phyloP scores from a whole-genome alignment of 176 grass and related monocot genomes.

The Cocos nucifera region DNA sequence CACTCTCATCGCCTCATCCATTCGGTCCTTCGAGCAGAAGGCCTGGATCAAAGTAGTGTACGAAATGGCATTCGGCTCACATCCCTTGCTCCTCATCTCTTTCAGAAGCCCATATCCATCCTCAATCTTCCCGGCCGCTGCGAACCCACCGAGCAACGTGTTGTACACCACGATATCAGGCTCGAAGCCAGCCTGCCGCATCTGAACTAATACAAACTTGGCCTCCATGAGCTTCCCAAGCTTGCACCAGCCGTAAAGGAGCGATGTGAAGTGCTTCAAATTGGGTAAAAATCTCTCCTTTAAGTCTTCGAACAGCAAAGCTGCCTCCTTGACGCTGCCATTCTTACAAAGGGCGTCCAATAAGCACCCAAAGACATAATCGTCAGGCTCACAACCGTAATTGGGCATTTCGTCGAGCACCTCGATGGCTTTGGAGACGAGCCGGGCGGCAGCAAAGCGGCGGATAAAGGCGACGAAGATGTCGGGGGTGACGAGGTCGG shows the following conservation, averaged over 20 bases:
- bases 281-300: slow-evolving; percentile 36
- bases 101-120: slow-evolving; percentile 58
- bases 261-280: slow-evolving; percentile 71
- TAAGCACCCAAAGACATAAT: slow-evolving; percentile 33
- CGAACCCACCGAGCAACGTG: slow-evolving; percentile 74
- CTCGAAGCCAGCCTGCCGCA: slow-evolving; percentile 50
- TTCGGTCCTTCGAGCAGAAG: slow-evolving; percentile 50
- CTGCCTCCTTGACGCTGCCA: slow-evolving; percentile 51
- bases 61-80: slow-evolving; percentile 66
- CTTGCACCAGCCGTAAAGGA: slow-evolving; percentile 93
- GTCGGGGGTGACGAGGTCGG: slow-evolving; percentile 38
- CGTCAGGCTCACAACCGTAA: slow-evolving; percentile 12
- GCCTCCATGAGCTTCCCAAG: slow-evolving; percentile 82
- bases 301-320: slow-evolving; percentile 75
- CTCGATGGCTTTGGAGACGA: slow-evolving; percentile 38
- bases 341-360: slow-evolving; percentile 43
- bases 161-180: slow-evolving; percentile 83
- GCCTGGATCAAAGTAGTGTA: slow-evolving; percentile 96
- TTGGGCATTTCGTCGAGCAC: slow-evolving; percentile 45
- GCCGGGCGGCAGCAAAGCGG: slow-evolving; percentile 34
- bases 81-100: slow-evolving; percentile 66
- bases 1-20: slow-evolving; percentile 77
- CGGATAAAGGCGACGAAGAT: slow-evolving; percentile 22
- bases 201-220: slow-evolving; percentile 77
- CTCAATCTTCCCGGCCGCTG: slow-evolving; percentile 68